phyloP scores from a whole-genome alignment of 2,329 filamentous ascomycete species.

The Aspergillus hortae region DNA sequence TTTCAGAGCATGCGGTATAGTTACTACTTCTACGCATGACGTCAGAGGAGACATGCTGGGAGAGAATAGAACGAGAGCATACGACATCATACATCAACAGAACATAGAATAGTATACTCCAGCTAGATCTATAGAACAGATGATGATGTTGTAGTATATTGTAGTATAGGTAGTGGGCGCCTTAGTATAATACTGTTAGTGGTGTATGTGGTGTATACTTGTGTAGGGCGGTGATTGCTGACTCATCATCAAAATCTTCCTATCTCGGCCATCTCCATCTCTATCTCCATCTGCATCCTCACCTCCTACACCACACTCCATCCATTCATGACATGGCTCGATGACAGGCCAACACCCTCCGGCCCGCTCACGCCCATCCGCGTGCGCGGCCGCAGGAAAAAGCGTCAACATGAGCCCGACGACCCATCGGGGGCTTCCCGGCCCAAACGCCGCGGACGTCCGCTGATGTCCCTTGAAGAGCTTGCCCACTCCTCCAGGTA shows the following conservation, averaged over 20 bases:
- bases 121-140: no score
- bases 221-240: not conserved
- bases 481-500: constrained; percentile 8
- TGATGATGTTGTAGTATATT: no score
- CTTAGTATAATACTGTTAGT: no score
- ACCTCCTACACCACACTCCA: not conserved
- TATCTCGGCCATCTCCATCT: not conserved
- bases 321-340: constrained; percentile 1
- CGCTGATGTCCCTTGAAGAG: constrained; percentile 11
- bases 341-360: not conserved
- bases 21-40: no score
- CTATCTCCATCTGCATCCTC: not conserved
- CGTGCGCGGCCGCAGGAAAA: constrained; percentile 28
- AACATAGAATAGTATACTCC: no score
- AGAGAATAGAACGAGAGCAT: no score
- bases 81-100: no score
- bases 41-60: no score
- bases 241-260: no score
- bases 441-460: constrained; percentile 11
- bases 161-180: no score
- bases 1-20: no score
- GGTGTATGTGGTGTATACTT: not conserved
- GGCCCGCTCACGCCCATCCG: constrained; percentile 28
- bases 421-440: not conserved
- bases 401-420: not conserved